Conservation (phyloP, 306 rosid genomes). For the Prunus davidiana region DNA sequence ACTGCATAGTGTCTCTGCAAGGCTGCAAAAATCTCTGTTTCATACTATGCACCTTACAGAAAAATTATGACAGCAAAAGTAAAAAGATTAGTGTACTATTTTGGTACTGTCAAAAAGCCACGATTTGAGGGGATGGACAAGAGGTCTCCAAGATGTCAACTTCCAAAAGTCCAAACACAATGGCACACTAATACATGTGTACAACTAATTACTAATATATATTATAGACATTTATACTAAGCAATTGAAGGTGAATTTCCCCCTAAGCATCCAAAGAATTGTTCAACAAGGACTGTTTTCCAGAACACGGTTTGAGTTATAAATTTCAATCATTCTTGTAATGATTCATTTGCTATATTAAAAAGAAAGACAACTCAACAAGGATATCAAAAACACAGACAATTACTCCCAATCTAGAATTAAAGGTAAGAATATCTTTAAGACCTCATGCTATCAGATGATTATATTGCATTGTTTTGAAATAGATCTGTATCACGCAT, state of each 20-base stretch:
- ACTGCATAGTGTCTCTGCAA: constrained; percentile 93
- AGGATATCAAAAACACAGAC: not conserved
- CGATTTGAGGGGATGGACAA: not conserved
- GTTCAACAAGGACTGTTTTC: not conserved
- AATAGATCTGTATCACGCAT: too few species aligned
- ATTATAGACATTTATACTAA: not conserved
- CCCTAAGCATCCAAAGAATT: not conserved
- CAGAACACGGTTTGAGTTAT: not conserved
- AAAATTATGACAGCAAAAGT: not conserved
- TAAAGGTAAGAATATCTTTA: too few species aligned
- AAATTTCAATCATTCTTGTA: not conserved
- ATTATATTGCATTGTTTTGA: too few species aligned
- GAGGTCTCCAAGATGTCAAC: not conserved
- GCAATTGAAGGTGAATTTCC: not conserved
- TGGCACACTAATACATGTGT: not conserved
- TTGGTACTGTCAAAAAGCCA: not conserved
- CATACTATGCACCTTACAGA: not conserved
- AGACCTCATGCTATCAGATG: too few species aligned
- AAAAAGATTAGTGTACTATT: not conserved
- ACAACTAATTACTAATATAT: not conserved
- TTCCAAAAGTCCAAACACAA: not conserved
- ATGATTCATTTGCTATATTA: not conserved
- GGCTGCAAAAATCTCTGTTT: constrained; percentile 45
- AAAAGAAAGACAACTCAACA: not conserved
- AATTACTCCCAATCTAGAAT: too few species aligned